Conservation (phyloP, 2,329 filamentous ascomycete species). For the Fusarium solani-melongenae region DNA sequence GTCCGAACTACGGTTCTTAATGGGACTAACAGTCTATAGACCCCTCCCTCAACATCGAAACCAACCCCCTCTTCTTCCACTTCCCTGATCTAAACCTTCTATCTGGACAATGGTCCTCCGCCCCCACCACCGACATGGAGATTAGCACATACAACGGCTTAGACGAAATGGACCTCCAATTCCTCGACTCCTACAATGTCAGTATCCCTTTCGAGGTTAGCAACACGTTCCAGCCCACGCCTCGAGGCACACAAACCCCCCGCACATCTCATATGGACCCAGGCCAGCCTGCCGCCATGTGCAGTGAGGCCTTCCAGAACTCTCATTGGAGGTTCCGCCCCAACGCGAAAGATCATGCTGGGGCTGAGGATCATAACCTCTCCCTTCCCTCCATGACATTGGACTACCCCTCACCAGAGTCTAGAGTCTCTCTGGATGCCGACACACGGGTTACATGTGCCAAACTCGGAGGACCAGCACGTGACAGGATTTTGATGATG, state of each 20-base stretch:
- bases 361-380: conserved; percentile 47
- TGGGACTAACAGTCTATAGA: conserved; percentile 9
- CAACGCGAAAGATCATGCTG: conserved; percentile 44
- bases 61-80: conserved; percentile 19
- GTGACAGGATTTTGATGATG: conserved; percentile 46
- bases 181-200: conserved; percentile 47
- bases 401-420: conserved; percentile 39
- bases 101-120: conserved; percentile 18
- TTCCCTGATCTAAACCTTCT: conserved; percentile 37
- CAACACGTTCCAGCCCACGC: conserved; percentile 12
- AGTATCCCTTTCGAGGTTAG: conserved; percentile 45
- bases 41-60: conserved; percentile 1
- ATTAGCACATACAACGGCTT: conserved; percentile 40
- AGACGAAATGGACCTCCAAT: conserved; percentile 46
- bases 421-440: conserved; percentile 27
- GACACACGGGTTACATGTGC: conserved; percentile 35
- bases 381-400: conserved; percentile 38
- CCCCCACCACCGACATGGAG: conserved; percentile 1
- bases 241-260: conserved; percentile 21
- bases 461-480: conserved; percentile 28
- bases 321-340: conserved; percentile 47
- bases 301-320: conserved; percentile 40
- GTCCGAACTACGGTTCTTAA: no score
- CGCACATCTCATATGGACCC: conserved; percentile 9
- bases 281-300: conserved; percentile 30